A percentile compares a stretch with the other conserved stretches of the same genome.
phyloP scores from a whole-genome alignment of 1,284 basidiomycete genomes.

The Ganoderma sinense region DNA sequence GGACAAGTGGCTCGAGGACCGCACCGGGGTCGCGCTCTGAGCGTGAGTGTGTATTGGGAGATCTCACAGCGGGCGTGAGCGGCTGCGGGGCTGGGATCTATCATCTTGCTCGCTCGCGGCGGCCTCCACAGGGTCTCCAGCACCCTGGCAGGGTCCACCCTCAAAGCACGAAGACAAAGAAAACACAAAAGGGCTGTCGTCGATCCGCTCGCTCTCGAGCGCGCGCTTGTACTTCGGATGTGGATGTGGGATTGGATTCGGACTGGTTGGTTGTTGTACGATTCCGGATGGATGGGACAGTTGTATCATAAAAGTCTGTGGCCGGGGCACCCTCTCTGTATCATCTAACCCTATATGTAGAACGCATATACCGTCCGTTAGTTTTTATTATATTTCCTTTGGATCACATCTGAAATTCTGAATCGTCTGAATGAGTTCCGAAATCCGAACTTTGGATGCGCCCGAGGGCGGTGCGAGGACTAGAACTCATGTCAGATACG shows the following conservation, averaged over 20 bases:
- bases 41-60: no score
- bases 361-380: background rate
- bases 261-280: slow-evolving; percentile 7
- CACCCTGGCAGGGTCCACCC: background rate
- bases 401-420: no score
- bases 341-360: slow-evolving; percentile 25
- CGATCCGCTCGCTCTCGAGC: background rate
- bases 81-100: no score
- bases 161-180: background rate
- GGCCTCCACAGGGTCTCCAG: background rate
- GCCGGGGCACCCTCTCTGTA: slow-evolving; percentile 20
- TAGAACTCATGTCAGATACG: background rate
- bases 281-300: slow-evolving; percentile 10
- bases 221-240: background rate
- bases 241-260: background rate
- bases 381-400: background rate
- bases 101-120: background rate
- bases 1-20: slow-evolving; percentile 40
- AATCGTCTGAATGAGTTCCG: background rate
- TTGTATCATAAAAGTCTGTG: slow-evolving; percentile 11
- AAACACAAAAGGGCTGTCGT: background rate
- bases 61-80: no score
- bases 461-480: background rate
- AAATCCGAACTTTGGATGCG: background rate
- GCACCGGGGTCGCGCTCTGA: slow-evolving; percentile 31